phyloP scores from a whole-genome alignment of 2,329 filamentous ascomycete species.

The Hymenoscyphus occultus region DNA sequence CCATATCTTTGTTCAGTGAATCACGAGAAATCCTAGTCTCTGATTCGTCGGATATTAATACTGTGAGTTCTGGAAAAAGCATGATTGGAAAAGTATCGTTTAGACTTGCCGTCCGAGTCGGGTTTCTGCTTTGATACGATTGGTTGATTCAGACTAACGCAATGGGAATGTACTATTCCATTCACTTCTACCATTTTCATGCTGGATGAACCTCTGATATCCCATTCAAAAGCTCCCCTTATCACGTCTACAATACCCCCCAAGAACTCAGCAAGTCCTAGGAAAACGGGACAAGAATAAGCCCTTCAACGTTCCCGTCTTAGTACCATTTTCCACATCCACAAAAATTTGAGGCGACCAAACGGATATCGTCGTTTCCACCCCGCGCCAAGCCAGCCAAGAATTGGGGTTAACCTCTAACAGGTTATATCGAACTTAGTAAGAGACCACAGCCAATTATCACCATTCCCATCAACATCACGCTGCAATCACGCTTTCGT shows the following conservation, averaged over 20 bases:
- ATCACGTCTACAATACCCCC: neutral
- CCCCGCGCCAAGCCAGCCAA: constrained; percentile 14
- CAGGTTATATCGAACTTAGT: constrained; percentile 1
- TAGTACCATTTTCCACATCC: neutral
- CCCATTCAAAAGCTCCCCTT: neutral
- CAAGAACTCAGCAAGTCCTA: neutral
- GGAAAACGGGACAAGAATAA: neutral
- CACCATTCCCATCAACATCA: neutral
- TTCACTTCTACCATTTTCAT: neutral
- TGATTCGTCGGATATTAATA: neutral
- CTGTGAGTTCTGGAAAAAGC: neutral
- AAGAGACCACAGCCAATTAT: constrained; percentile 7
- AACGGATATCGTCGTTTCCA: neutral
- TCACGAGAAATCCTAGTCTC: neutral
- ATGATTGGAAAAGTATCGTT: neutral
- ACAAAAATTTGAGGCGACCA: neutral
- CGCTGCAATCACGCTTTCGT: constrained; percentile 9
- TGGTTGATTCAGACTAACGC: neutral
- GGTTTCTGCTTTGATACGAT: neutral
- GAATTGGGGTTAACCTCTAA: neutral
- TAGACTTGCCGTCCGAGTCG: neutral
- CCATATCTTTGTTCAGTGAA: neutral
- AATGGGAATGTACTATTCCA: neutral
- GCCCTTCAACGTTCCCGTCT: neutral
- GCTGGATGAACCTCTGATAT: neutral